Evolutionary conservation across 306 rosid genomes (phyloP).

Genomic region (Carpinus viminea): DNA sequence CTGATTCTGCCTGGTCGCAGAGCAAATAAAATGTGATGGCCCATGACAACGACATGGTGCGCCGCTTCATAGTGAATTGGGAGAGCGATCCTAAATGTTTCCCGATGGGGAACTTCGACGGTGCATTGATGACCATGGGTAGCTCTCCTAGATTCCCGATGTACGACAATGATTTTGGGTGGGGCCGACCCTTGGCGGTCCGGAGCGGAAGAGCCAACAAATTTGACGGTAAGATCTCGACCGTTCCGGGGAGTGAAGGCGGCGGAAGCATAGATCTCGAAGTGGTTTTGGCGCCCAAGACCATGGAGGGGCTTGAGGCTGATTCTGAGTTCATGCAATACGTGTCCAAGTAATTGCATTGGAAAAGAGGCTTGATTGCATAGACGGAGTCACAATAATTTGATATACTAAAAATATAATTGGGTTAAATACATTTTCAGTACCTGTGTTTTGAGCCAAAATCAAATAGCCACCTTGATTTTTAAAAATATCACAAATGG

Average conservation of each 20-base stretch:
- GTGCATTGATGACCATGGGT: conserved; percentile 83
- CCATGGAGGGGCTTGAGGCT: conserved; percentile 65
- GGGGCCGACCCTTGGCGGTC: conserved; percentile 88
- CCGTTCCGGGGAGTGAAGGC: conserved; percentile 83
- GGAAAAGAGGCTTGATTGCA: no score
- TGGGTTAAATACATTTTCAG: no score
- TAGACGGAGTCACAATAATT: no score
- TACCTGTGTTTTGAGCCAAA: no score
- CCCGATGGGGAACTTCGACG: conserved; percentile 82
- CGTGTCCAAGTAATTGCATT: conserved; percentile 13
- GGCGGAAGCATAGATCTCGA: conserved; percentile 75
- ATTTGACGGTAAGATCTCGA: conserved; percentile 59
- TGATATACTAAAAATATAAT: no score
- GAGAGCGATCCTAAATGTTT: conserved; percentile 68
- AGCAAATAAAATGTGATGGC: conserved; percentile 71
- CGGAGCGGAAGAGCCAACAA: conserved; percentile 71
- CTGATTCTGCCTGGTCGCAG: conserved; percentile 73
- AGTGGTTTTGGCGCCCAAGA: conserved; percentile 70
- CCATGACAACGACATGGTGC: conserved; percentile 54
- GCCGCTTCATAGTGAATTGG: conserved; percentile 68
- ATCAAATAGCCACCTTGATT: no score
- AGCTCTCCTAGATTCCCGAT: conserved; percentile 94
- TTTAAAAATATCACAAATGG: no score
- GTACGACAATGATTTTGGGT: conserved; percentile 70
- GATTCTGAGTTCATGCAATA: conserved; percentile 83